These are phyloP conservation scores for Aureobasidium sp. DNA, from an alignment of 2,329 filamentous ascomycete genomes.

Conservation along the genomic window DNA sequence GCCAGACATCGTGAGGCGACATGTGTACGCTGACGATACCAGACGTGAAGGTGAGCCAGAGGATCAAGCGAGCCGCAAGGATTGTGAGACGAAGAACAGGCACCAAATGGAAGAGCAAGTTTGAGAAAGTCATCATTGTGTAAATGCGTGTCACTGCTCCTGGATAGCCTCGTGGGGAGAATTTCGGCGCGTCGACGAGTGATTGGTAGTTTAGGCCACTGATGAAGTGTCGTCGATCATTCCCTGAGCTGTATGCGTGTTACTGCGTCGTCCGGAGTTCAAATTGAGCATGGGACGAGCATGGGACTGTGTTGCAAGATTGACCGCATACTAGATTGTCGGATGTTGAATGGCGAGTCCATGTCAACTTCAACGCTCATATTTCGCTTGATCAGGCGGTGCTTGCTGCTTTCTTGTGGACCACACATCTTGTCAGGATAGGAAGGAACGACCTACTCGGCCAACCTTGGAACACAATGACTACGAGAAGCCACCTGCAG, in stretches of 20 bases:
- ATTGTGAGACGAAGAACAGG: neutral
- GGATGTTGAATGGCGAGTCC: neutral
- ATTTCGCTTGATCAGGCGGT: neutral
- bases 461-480: neutral
- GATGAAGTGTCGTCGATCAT: too few relatives aligned
- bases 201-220: too few relatives aligned
- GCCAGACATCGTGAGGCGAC: neutral
- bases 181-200: neutral
- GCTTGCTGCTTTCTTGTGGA: neutral
- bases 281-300: neutral
- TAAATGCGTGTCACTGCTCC: neutral
- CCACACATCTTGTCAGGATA: neutral
- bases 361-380: neutral
- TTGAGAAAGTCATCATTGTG: neutral
- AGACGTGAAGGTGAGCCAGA: neutral
- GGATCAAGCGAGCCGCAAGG: neutral
- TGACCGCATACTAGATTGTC: neutral
- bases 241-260: neutral
- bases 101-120: neutral
- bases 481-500: neutral
- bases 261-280: neutral
- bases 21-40: neutral
- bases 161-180: neutral
- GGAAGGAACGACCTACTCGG: neutral
- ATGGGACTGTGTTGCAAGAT: neutral